Percentiles rank a stretch among this genome's conserved stretches.
These are phyloP conservation scores for Russula foetens DNA, from an alignment of 768 basidiomycete species.

Conservation along the genomic window DNA sequence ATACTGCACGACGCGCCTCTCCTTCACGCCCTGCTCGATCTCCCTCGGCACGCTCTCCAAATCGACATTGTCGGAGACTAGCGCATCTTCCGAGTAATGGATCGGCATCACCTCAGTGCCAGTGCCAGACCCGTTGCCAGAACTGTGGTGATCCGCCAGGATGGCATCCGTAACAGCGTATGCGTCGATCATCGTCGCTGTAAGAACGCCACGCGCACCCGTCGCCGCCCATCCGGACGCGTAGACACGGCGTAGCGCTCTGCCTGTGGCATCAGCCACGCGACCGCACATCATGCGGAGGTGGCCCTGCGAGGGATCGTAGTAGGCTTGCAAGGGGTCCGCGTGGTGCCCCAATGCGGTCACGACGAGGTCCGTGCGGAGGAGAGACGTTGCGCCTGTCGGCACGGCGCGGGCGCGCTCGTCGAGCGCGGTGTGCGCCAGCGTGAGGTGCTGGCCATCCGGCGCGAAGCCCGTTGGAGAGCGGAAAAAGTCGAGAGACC, in stretches of 20 bases:
- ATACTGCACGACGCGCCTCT: slow-evolving; percentile 52
- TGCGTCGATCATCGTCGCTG: slow-evolving; percentile 89
- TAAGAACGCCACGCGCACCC: slow-evolving; percentile 87
- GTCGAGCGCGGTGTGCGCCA: slow-evolving; percentile 56
- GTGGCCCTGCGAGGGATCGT: too few species aligned
- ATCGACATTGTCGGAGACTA: too few species aligned
- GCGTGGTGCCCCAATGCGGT: too few species aligned
- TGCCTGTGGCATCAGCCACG: slow-evolving; percentile 33
- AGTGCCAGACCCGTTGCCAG: too few species aligned
- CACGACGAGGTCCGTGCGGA: slow-evolving; percentile 61
- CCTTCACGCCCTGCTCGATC: too few species aligned
- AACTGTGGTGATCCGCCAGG: too few species aligned
- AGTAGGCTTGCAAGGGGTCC: too few species aligned
- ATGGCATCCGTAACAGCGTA: too few species aligned
- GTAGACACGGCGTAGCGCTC: slow-evolving; percentile 58
- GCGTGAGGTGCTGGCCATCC: slow-evolving; percentile 32
- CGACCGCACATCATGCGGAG: slow-evolving; percentile 45
- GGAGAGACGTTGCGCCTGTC: slow-evolving; percentile 44
- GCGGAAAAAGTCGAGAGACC: slow-evolving; percentile 78
- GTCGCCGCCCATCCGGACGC: slow-evolving; percentile 90
- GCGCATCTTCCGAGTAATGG: too few species aligned
- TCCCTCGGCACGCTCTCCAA: too few species aligned
- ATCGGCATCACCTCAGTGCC: too few species aligned
- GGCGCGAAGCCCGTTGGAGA: slow-evolving; percentile 45
- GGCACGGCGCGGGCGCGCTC: slow-evolving; percentile 42